Evolutionary conservation across 75 land plant genomes (phyloP).

Genomic region (Larix kaempferi): DNA sequence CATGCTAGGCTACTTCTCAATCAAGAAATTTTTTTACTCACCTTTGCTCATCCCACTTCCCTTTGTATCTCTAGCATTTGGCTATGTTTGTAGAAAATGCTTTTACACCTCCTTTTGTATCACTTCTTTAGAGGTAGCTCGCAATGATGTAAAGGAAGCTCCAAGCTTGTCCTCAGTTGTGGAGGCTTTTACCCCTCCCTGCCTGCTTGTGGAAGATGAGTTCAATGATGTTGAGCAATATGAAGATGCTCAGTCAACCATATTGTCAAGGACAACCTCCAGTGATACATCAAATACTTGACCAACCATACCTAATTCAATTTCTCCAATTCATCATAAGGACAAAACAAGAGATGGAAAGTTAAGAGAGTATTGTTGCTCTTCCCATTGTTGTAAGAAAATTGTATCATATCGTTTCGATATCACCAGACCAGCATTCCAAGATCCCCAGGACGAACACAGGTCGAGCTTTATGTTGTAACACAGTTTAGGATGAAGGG

Average conservation of each 20-base stretch:
- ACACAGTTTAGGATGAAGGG: too few species aligned
- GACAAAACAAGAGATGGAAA: neutral
- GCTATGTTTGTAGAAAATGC: slow-evolving; percentile 22
- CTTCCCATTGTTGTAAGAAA: neutral
- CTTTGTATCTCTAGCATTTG: slow-evolving; percentile 50
- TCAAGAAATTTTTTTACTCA: slow-evolving; percentile 62
- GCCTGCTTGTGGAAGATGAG: slow-evolving; percentile 42
- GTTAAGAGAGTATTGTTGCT: neutral
- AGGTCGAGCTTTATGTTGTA: too few species aligned
- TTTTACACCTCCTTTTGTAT: slow-evolving; percentile 46
- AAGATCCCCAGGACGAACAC: too few species aligned
- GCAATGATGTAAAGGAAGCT: slow-evolving; percentile 37
- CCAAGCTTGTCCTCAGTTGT: slow-evolving; percentile 49
- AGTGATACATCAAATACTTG: too few species aligned
- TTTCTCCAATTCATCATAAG: too few species aligned
- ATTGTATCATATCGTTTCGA: neutral
- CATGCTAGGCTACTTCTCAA: slow-evolving; percentile 78
- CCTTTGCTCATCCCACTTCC: slow-evolving; percentile 58
- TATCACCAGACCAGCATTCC: too few species aligned
- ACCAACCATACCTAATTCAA: neutral
- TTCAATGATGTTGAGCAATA: slow-evolving; percentile 51
- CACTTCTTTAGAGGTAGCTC: slow-evolving; percentile 64
- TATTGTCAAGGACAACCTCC: too few species aligned
- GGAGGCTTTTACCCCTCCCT: slow-evolving; percentile 61
- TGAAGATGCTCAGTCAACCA: slow-evolving; percentile 35